Base-by-base conservation (phyloP, 2,329 filamentous ascomycete genomes). In the Aspergillus candidus region DNA sequence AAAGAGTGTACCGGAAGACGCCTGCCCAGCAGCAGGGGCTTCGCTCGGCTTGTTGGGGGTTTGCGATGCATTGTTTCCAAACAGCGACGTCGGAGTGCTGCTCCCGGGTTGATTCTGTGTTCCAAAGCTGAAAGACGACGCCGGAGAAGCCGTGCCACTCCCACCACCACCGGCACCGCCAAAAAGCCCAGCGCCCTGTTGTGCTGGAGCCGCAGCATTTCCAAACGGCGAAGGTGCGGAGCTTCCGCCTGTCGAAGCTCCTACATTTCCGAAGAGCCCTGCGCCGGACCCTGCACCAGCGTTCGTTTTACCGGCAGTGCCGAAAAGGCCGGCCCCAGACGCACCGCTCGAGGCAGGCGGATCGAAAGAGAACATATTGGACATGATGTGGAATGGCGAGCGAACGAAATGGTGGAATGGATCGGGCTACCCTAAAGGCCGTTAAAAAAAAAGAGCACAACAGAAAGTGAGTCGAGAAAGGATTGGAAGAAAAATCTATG, bases 221-320 rank as follows among this genome's bases (percentile, higher is more conserved):
- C 66, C 66, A 53, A 69, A 68, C 8, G 62, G 34, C 27, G 63
- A 63, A 32, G 66, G 55, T 18, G 63, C 48, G 32, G 65, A 56
- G 41, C 53, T 57, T 44, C 59, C 58, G 36, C 50, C 55, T 13
- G 65, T 52, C 36, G 65, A 53, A 54, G 61, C 56, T 56, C 64
- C 61, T 54, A 62, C 55, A 55, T 65, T 69, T 43, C 71, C 70
- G 56, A 73, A 72, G 31, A 72, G 58, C 38, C 60, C 61, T 32
- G 44, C 34, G 33, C 45, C 37, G 11, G 52, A 43, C 29, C 58
- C 57, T 15, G 57, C 49, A 27, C 51, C 47, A 22, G 59, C 42
- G 45, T 55, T 58, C 36, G 62, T 40, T 40, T 53, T 58, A 42
- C 55, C 58, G 38, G 61, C 55, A 31, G 62, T 52, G 11, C 66